These are phyloP conservation scores for Petrea volubilis DNA, from an alignment of 257 asterid species.

Conservation along the genomic window DNA sequence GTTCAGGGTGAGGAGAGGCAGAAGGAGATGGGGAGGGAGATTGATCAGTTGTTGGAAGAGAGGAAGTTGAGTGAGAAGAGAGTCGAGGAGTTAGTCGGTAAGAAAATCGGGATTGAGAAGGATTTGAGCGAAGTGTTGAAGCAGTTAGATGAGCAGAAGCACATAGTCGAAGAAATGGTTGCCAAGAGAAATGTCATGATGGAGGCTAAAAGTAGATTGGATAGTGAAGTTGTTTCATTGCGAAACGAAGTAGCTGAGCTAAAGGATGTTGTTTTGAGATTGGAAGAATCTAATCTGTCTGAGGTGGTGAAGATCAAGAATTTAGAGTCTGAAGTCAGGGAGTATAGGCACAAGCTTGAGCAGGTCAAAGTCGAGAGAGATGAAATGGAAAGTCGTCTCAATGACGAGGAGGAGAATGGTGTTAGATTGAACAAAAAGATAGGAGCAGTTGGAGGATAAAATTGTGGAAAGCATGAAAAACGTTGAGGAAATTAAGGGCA, in stretches of 20 bases:
- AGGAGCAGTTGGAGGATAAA: constrained; percentile 44
- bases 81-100: constrained; percentile 42
- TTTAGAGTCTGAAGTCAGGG: constrained; percentile 49
- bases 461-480: constrained; percentile 28
- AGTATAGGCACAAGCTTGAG: constrained; percentile 35
- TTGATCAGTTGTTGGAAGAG: constrained; percentile 45
- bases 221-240: constrained; percentile 44
- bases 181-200: constrained; percentile 42
- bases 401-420: constrained; percentile 44
- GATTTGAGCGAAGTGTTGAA: constrained; percentile 38
- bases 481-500: constrained; percentile 41
- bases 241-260: constrained; percentile 43
- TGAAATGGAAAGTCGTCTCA: constrained; percentile 28
- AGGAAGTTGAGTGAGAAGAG: constrained; percentile 40
- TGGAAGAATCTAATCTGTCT: constrained; percentile 35
- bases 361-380: constrained; percentile 45
- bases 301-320: constrained; percentile 34
- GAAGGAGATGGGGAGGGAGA: constrained; percentile 47
- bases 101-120: constrained; percentile 45
- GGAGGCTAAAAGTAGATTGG: constrained; percentile 43
- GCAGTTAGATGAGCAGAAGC: constrained; percentile 37
- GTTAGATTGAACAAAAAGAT: constrained; percentile 38
- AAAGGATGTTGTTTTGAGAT: constrained; percentile 28
- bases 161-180: constrained; percentile 32
- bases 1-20: constrained; percentile 50